Percentiles rank a stretch among this genome's conserved stretches.
phyloP scores from a whole-genome alignment of 345 rosid species.

The Arabis hirsuta region DNA sequence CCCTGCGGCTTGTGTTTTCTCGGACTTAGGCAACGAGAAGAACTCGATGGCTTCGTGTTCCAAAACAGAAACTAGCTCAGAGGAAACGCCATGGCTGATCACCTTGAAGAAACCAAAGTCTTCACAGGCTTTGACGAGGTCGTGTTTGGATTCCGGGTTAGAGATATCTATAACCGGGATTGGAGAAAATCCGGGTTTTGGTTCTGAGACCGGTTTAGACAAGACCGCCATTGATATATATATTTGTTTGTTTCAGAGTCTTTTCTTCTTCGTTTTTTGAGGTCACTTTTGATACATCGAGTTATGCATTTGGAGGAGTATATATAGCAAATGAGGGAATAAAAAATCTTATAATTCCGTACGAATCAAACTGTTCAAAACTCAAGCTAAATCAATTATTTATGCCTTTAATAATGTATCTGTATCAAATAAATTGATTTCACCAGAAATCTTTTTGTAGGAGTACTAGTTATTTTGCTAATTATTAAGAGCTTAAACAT shows the following conservation, averaged over 20 bases:
- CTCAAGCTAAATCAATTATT: constrained; percentile 25
- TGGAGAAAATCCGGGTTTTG: constrained; percentile 29
- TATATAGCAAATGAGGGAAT: constrained; percentile 29
- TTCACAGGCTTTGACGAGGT: constrained; percentile 54
- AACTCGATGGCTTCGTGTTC: constrained; percentile 62
- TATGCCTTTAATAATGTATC: constrained; percentile 7
- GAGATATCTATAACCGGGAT: constrained; percentile 54
- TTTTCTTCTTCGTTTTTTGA: neutral
- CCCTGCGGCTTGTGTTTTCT: constrained; percentile 61
- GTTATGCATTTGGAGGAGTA: constrained; percentile 14
- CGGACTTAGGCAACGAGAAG: constrained; percentile 65
- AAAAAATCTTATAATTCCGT: constrained; percentile 16
- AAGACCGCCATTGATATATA: constrained; percentile 36
- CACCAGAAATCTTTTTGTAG: too few species aligned
- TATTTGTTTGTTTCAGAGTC: neutral
- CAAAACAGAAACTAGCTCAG: constrained; percentile 52
- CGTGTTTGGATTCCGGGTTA: constrained; percentile 48
- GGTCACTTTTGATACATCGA: constrained; percentile 14
- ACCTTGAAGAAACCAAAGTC: constrained; percentile 85
- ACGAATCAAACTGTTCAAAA: constrained; percentile 28
- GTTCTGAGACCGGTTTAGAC: constrained; percentile 35
- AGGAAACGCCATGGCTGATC: constrained; percentile 74
- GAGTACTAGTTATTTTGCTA: too few species aligned
- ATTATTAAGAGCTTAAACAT: too few species aligned
- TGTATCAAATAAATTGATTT: constrained; percentile 7